These are phyloP conservation scores for Astrothelium macrocarpum DNA, from an alignment of 495 filamentous ascomycete species.

Conservation along the genomic window DNA sequence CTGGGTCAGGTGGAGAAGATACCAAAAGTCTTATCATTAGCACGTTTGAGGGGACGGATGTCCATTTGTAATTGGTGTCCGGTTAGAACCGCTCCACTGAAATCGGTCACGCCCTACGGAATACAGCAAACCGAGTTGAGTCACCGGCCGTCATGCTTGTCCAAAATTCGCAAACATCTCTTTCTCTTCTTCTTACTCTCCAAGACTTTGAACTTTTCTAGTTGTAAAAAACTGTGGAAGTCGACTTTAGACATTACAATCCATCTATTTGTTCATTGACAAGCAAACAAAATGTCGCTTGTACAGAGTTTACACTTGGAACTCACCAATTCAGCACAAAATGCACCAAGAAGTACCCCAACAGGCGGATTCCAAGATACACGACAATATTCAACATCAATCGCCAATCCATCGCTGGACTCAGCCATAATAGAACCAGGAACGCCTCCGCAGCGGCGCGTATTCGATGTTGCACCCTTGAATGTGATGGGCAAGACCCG, in stretches of 20 bases:
- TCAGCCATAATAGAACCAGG: not conserved
- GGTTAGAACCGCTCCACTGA: too few relatives aligned
- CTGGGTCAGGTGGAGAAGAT: too few relatives aligned
- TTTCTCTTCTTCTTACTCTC: not conserved
- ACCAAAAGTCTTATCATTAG: too few relatives aligned
- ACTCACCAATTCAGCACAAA: not conserved
- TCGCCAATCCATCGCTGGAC: not conserved
- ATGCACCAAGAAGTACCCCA: not conserved
- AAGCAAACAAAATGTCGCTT: not conserved
- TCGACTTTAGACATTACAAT: not conserved
- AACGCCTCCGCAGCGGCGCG: not conserved
- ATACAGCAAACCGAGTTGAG: not conserved
- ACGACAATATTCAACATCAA: not conserved
- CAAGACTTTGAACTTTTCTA: too few relatives aligned
- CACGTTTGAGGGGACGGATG: too few relatives aligned
- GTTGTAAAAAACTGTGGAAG: too few relatives aligned
- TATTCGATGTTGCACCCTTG: not conserved
- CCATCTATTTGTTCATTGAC: not conserved
- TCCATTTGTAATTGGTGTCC: too few relatives aligned
- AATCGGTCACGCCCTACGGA: not conserved
- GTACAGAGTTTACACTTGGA: not conserved
- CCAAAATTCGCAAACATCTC: too few relatives aligned
- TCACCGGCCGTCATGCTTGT: not conserved
- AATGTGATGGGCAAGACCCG: not conserved
- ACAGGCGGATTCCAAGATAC: not conserved